Evolutionary conservation across 1,284 basidiomycete species (phyloP).

Genomic region (Irpex lacteus): DNA sequence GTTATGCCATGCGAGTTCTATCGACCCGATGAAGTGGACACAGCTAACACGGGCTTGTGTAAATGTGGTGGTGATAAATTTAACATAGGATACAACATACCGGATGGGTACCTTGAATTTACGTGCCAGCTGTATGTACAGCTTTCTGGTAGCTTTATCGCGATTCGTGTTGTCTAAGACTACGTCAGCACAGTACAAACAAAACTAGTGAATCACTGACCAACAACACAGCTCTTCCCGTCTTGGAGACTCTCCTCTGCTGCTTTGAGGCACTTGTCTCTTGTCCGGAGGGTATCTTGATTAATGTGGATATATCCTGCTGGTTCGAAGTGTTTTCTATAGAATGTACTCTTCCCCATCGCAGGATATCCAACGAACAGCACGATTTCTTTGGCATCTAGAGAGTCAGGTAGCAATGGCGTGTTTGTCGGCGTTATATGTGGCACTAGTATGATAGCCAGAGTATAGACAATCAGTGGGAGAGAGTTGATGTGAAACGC

Average conservation of each 20-base stretch:
- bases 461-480: neutral
- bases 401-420: constrained; percentile 49
- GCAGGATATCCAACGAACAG: constrained; percentile 88
- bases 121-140: constrained; percentile 68
- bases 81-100: constrained; percentile 31
- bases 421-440: constrained; percentile 59
- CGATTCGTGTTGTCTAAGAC: constrained; percentile 84
- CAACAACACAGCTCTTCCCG: constrained; percentile 73
- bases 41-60: constrained; percentile 45
- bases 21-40: constrained; percentile 68
- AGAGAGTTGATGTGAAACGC: neutral
- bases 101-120: constrained; percentile 53
- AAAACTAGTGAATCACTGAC: constrained; percentile 37
- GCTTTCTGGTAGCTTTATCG: constrained; percentile 61
- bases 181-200: neutral
- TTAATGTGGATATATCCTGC: constrained; percentile 80
- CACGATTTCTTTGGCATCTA: constrained; percentile 53
- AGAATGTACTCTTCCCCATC: constrained; percentile 87
- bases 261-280: constrained; percentile 72
- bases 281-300: constrained; percentile 77
- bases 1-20: constrained; percentile 86
- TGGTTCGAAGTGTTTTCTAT: constrained; percentile 63
- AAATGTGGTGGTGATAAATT: neutral
- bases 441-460: constrained; percentile 45
- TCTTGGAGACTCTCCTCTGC: constrained; percentile 54